These are phyloP conservation scores for Hansenula anomala DNA, from an alignment of 1,139 yeast species.

Conservation along the genomic window DNA sequence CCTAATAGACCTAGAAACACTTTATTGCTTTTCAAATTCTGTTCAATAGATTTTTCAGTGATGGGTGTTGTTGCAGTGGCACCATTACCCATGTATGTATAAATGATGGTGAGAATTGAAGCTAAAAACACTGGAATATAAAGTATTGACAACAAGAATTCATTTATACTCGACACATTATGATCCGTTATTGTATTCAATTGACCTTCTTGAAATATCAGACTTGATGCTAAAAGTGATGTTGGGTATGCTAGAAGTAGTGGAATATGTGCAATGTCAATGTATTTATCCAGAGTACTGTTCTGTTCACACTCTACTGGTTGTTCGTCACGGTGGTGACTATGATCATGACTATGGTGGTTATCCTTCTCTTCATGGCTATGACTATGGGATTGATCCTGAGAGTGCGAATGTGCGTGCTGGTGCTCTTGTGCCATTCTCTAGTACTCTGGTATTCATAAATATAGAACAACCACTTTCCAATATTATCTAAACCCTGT, in stretches of 20 bases:
- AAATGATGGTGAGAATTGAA: slow-evolving; percentile 11
- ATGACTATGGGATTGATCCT: too few relatives aligned
- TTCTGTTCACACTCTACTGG: neutral
- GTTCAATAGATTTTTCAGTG: neutral
- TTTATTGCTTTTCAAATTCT: slow-evolving; percentile 1
- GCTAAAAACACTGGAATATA: slow-evolving; percentile 26
- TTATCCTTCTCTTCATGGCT: neutral
- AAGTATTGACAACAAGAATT: slow-evolving; percentile 11
- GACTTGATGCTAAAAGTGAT: slow-evolving; percentile 26
- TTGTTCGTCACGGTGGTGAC: neutral
- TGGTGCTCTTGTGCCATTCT: neutral
- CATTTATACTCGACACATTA: neutral
- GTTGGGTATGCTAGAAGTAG: slow-evolving; percentile 32
- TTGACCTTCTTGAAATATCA: slow-evolving; percentile 15
- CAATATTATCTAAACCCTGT: too few relatives aligned
- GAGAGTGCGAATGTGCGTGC: neutral
- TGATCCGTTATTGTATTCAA: too few relatives aligned
- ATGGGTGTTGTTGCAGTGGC: slow-evolving; percentile 1
- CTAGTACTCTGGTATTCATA: slow-evolving; percentile 32
- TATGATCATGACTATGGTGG: neutral
- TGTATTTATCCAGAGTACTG: slow-evolving; percentile 3
- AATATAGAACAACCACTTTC: too few relatives aligned
- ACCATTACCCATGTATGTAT: slow-evolving; percentile 7
- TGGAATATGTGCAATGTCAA: slow-evolving; percentile 27
- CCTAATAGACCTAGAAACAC: slow-evolving; percentile 9